Evolutionary conservation across 164 flowering plant genomes (phyloP).

Genomic region (Stephania japonica): DNA sequence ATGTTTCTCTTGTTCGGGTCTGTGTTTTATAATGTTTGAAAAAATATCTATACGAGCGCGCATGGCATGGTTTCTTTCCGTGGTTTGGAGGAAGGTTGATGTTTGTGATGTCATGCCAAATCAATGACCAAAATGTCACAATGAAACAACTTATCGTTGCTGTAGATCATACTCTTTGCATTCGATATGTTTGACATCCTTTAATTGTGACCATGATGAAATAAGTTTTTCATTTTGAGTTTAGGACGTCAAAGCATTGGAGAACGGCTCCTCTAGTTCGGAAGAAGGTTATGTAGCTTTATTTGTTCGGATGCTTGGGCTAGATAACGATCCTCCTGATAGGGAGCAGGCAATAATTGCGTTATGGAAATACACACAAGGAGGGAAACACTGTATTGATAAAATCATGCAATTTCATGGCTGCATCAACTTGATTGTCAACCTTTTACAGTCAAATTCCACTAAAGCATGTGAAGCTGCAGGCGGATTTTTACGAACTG

Average conservation of each 20-base stretch:
- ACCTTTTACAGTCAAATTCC: constrained; percentile 69
- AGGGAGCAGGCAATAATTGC: constrained; percentile 74
- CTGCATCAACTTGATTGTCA: constrained; percentile 56
- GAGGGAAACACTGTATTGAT: constrained; percentile 70
- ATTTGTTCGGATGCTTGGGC: constrained; percentile 81
- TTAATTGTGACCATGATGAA: background rate
- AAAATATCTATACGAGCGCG: background rate
- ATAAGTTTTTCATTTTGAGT: constrained; percentile 6
- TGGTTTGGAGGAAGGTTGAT: background rate
- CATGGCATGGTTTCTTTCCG: background rate
- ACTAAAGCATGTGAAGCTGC: constrained; percentile 74
- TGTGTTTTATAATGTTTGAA: too few relatives aligned
- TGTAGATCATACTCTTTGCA: background rate
- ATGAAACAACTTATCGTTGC: background rate
- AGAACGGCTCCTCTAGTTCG: constrained; percentile 24
- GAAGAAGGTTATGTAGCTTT: constrained; percentile 57
- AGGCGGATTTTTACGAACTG: constrained; percentile 62
- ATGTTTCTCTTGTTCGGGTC: background rate
- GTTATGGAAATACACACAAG: constrained; percentile 75
- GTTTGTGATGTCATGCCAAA: background rate
- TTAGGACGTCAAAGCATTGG: constrained; percentile 37
- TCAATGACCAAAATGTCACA: background rate
- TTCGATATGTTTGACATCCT: background rate
- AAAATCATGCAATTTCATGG: constrained; percentile 61
- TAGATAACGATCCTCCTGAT: constrained; percentile 70